A percentile compares a stretch with the other conserved stretches of the same genome.
phyloP scores from a whole-genome alignment of 495 filamentous ascomycete genomes.

The Aspergillus panamensis region DNA sequence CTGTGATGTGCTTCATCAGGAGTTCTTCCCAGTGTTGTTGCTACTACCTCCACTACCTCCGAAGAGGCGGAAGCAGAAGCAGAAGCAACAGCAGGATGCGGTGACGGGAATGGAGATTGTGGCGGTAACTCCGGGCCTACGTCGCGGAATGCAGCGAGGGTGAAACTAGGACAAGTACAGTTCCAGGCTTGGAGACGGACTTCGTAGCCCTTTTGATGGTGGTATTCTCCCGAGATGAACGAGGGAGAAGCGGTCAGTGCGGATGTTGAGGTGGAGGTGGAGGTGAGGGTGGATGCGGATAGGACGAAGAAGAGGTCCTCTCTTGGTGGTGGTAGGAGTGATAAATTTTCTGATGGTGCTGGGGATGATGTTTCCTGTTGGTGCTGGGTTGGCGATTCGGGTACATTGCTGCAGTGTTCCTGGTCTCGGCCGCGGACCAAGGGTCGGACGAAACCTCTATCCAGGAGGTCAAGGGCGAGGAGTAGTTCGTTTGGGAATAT shows the following conservation, averaged over 20 bases:
- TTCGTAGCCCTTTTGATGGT: conserved; percentile 52
- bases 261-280: not conserved
- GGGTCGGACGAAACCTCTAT: conserved; percentile 61
- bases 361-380: not conserved
- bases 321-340: not conserved
- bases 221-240: not conserved
- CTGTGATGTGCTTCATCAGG: not conserved
- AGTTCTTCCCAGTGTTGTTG: not conserved
- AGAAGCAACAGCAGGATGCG: too few species aligned
- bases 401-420: not conserved
- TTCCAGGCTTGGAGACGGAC: conserved; percentile 78
- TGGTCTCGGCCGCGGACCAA: conserved; percentile 20
- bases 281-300: not conserved
- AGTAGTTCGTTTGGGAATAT: conserved; percentile 57
- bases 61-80: not conserved
- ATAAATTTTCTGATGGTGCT: not conserved
- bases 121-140: conserved; percentile 5
- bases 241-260: not conserved
- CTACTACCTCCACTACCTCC: too few species aligned
- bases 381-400: not conserved
- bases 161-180: conserved; percentile 82
- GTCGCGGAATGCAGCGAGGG: conserved; percentile 61
- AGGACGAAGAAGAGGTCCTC: not conserved
- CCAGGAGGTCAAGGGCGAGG: conserved; percentile 77
- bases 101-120: too few species aligned